phyloP scores from a whole-genome alignment of 495 filamentous ascomycete genomes.

The Aspergillus asperescens region DNA sequence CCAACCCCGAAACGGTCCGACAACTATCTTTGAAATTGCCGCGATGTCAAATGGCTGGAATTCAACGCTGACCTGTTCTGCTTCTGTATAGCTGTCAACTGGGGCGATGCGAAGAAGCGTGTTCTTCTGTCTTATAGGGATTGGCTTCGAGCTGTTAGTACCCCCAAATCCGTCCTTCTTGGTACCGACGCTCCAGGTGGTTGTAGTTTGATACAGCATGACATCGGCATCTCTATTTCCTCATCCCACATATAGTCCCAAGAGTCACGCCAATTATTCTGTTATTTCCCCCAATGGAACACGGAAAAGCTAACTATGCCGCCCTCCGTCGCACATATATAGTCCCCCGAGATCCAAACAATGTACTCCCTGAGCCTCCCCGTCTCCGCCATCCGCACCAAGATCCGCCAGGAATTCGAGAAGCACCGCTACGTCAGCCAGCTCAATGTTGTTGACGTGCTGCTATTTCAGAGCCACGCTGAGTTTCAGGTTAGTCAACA shows the following conservation, averaged over 20 bases:
- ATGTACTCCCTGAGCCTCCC: constrained; percentile 93
- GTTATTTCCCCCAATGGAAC: background rate
- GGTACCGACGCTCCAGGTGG: background rate
- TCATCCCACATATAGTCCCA: background rate
- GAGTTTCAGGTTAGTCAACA: constrained; percentile 69
- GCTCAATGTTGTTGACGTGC: constrained; percentile 77
- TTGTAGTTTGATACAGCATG: background rate
- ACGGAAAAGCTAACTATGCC: background rate
- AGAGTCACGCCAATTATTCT: background rate
- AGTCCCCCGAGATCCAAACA: constrained; percentile 93
- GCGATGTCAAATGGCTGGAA: constrained; percentile 28
- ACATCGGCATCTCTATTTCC: background rate
- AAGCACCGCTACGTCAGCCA: constrained; percentile 90
- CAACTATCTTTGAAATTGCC: constrained; percentile 23
- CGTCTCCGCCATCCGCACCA: constrained; percentile 81
- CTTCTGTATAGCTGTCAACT: constrained; percentile 64
- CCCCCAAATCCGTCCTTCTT: constrained; percentile 6
- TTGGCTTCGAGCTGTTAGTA: constrained; percentile 88
- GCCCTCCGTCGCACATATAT: constrained; percentile 11
- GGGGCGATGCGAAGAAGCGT: constrained; percentile 73
- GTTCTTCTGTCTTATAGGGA: constrained; percentile 83
- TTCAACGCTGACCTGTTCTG: constrained; percentile 22
- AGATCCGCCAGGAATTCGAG: constrained; percentile 96
- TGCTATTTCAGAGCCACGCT: constrained; percentile 78
- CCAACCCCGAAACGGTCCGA: constrained; percentile 6